A percentile compares a stretch with the other conserved stretches of the same genome.
Evolutionary conservation across 768 basidiomycete genomes (phyloP).

Genomic region (Lyophyllum atratum): DNA sequence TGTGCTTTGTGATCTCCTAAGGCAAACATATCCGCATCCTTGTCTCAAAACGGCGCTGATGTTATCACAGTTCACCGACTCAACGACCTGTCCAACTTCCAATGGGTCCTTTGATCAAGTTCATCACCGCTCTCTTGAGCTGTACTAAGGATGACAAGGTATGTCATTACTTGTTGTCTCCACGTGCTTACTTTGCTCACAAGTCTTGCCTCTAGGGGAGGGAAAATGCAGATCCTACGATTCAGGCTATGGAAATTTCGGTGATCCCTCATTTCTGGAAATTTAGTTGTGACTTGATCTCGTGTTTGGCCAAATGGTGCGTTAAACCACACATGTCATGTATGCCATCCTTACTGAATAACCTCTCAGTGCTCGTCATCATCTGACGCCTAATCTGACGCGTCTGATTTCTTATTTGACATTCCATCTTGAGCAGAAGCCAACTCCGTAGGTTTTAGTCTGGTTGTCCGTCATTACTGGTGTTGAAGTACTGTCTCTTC

Average conservation of each 20-base stretch:
- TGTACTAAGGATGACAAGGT: slow-evolving; percentile 52
- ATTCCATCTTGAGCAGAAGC: slow-evolving; percentile 63
- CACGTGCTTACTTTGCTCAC: background rate
- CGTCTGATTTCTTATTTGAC: slow-evolving; percentile 53
- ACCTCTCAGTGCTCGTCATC: slow-evolving; percentile 46
- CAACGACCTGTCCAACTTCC: slow-evolving; percentile 71
- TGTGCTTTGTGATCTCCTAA: slow-evolving; percentile 56
- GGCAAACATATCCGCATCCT: slow-evolving; percentile 33
- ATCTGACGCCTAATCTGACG: slow-evolving; percentile 57
- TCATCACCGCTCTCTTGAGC: slow-evolving; percentile 52
- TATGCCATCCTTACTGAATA: background rate
- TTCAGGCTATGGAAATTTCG: slow-evolving; percentile 56
- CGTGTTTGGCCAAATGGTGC: slow-evolving; percentile 51
- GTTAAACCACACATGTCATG: slow-evolving; percentile 9
- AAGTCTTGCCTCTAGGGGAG: slow-evolving; percentile 37
- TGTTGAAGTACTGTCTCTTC: slow-evolving; percentile 10
- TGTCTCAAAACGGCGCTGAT: background rate
- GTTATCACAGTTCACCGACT: slow-evolving; percentile 47
- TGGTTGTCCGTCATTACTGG: background rate
- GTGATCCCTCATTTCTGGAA: slow-evolving; percentile 53
- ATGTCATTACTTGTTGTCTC: slow-evolving; percentile 1
- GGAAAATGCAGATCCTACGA: slow-evolving; percentile 48
- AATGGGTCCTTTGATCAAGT: slow-evolving; percentile 58
- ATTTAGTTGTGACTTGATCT: slow-evolving; percentile 53
- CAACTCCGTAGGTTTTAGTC: slow-evolving; percentile 41